Conservation (phyloP, 495 filamentous ascomycete species). For the Neurospora sp. region DNA sequence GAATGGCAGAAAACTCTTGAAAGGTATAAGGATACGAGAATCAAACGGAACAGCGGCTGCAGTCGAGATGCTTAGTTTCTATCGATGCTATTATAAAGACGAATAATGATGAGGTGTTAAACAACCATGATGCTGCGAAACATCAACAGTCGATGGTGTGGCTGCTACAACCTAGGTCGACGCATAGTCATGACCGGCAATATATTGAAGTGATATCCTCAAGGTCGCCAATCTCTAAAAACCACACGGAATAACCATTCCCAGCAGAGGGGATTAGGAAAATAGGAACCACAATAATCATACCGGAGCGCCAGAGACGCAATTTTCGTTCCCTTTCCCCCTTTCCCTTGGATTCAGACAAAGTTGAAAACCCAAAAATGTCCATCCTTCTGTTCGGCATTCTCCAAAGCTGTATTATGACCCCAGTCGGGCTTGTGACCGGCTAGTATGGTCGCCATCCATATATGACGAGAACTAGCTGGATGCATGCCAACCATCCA, state of each 20-base stretch:
- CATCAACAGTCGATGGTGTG: not conserved
- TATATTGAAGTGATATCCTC: not conserved
- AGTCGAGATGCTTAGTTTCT: not conserved
- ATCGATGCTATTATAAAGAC: not conserved
- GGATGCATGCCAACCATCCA: not conserved
- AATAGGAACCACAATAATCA: not conserved
- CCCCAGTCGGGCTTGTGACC: not conserved
- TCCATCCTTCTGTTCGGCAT: not conserved
- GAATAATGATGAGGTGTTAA: not conserved
- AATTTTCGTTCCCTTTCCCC: not conserved
- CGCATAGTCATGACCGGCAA: not conserved
- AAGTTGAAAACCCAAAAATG: not conserved
- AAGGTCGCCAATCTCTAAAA: not conserved
- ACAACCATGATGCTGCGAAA: not conserved
- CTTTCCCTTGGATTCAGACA: not conserved
- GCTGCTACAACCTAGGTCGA: not conserved
- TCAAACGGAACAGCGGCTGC: not conserved
- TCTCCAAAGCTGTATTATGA: not conserved
- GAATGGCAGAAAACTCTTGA: not conserved
- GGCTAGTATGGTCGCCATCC: not conserved
- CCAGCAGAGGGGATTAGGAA: not conserved
- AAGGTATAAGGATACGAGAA: not conserved
- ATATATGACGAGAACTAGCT: not conserved
- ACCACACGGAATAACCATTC: not conserved
- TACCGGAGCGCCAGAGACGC: not conserved